These are phyloP conservation scores for Durusdinium trenchii DNA, from an alignment of 73 alveolate genomes.

Conservation along the genomic window DNA sequence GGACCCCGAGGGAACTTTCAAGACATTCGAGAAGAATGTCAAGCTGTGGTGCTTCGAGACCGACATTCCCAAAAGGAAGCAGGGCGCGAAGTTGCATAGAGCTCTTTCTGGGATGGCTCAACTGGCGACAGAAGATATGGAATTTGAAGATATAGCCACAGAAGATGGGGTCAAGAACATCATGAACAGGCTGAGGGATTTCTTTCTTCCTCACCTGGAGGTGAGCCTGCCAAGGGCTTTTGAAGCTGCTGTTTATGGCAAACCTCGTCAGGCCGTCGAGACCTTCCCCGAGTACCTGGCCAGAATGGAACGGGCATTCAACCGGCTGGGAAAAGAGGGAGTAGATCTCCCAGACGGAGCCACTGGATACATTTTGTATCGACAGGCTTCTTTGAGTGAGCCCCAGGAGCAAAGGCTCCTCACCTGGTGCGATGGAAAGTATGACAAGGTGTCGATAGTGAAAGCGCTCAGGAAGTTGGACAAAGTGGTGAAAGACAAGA, in stretches of 20 bases:
- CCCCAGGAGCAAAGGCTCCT: neutral
- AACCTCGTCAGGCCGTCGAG: neutral
- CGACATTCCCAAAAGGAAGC: no score
- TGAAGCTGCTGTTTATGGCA: slow-evolving; percentile 21
- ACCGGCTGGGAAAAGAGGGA: neutral
- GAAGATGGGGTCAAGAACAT: no score
- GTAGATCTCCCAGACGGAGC: neutral
- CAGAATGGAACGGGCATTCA: neutral
- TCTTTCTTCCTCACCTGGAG: slow-evolving; percentile 22
- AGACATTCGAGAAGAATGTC: no score
- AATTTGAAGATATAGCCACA: no score
- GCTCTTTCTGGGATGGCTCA: no score
- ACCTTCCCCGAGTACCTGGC: neutral
- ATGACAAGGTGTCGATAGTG: neutral
- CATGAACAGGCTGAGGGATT: no score
- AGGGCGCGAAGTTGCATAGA: no score
- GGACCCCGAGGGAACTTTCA: no score
- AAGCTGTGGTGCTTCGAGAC: no score
- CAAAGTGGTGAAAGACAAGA: neutral
- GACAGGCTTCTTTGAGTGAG: neutral
- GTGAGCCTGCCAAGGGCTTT: neutral
- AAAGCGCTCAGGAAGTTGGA: neutral
- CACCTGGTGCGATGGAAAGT: slow-evolving; percentile 25
- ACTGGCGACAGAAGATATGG: no score
- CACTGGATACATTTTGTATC: slow-evolving; percentile 10